Percentiles rank a stretch among this genome's conserved stretches.
These are phyloP conservation scores for Dioscorea alata DNA, from an alignment of 106 monocot species.

Conservation along the genomic window DNA sequence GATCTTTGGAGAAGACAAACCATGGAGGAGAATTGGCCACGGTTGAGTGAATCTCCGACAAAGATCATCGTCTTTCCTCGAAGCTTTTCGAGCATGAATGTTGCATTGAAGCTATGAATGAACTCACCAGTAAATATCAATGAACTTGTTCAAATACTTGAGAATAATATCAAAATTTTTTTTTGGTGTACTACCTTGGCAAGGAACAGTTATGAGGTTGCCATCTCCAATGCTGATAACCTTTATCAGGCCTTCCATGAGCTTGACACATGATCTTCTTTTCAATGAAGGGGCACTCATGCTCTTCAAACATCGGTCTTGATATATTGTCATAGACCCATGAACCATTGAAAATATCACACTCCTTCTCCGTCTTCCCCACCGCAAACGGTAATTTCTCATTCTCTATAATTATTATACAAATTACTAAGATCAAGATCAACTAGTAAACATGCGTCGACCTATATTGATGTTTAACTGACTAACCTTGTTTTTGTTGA, in stretches of 20 bases:
- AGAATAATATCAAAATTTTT: no score
- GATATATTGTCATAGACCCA: slow-evolving; percentile 41
- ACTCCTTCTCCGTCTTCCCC: slow-evolving; percentile 1
- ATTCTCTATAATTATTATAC: background rate
- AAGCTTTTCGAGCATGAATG: slow-evolving; percentile 4
- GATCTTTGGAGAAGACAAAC: background rate
- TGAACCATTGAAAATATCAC: slow-evolving; percentile 10
- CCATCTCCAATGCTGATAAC: slow-evolving; percentile 47
- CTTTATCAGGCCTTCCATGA: slow-evolving; percentile 31
- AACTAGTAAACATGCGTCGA: no score
- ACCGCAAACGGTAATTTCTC: background rate
- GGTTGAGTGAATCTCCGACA: slow-evolving; percentile 1
- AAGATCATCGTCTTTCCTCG: slow-evolving; percentile 2
- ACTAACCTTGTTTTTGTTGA: no score
- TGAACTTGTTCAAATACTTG: no score
- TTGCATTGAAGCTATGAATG: slow-evolving; percentile 3
- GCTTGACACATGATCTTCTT: slow-evolving; percentile 34
- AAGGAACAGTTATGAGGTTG: slow-evolving; percentile 37
- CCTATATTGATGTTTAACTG: no score
- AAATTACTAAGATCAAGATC: no score
- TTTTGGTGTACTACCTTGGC: slow-evolving; percentile 25
- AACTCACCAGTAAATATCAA: no score
- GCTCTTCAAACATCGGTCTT: slow-evolving; percentile 25
- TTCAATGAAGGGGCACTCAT: slow-evolving; percentile 28
- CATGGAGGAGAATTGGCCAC: slow-evolving; percentile 2